Evolutionary conservation across 2,329 filamentous ascomycete species (phyloP).

Genomic region (Fusarium penzigii): DNA sequence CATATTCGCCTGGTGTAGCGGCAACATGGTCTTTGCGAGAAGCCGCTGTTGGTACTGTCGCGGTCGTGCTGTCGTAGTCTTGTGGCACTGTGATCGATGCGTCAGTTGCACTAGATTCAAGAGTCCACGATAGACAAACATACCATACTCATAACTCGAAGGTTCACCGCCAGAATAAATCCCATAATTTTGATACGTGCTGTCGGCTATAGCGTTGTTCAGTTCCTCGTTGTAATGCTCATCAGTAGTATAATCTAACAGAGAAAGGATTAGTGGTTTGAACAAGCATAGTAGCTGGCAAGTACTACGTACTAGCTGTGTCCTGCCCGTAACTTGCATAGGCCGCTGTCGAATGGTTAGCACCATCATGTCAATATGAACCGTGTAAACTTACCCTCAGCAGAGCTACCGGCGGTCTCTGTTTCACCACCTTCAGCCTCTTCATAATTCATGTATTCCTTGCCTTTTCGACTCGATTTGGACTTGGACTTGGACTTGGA

Average conservation of each 20-base stretch:
- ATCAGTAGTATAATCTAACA: neutral
- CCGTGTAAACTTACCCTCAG: neutral
- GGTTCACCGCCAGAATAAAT: neutral
- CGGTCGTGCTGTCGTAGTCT: constrained; percentile 24
- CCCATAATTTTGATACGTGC: neutral
- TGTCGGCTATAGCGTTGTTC: neutral
- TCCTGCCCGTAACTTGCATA: neutral
- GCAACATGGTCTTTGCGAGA: neutral
- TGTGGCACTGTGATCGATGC: constrained; percentile 2
- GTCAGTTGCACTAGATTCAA: neutral
- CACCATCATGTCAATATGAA: neutral
- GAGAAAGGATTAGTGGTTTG: neutral
- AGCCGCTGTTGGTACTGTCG: constrained; percentile 8
- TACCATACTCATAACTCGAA: neutral
- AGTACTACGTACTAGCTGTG: neutral
- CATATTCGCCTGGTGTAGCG: constrained; percentile 9
- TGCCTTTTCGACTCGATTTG: constrained; percentile 26
- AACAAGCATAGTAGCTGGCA: neutral
- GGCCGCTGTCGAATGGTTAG: neutral
- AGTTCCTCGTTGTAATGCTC: neutral
- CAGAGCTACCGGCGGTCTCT: neutral
- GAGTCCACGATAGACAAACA: neutral
- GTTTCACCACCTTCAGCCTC: constrained; percentile 9
- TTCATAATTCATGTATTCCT: constrained; percentile 4
- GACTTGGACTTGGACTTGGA: constrained; percentile 17